Conservation (phyloP, 139 green algal genomes). For the Parachlorella kessleri region DNA sequence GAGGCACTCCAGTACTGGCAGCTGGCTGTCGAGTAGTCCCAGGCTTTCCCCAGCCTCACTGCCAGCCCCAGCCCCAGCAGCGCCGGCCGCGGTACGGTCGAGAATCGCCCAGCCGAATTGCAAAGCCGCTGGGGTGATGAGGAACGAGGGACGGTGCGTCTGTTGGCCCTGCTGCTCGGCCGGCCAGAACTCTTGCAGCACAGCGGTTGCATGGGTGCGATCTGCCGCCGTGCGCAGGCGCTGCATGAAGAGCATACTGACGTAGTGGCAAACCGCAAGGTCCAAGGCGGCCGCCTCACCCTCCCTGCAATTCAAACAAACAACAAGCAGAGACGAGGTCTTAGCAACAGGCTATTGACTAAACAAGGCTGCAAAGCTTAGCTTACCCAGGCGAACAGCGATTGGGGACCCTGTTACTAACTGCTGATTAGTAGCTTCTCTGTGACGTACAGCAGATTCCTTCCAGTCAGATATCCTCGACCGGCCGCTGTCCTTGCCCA, state of each 20-base stretch:
- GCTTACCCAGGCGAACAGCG: too few species aligned
- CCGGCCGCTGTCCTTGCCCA: too few species aligned
- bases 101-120: slow-evolving; percentile 28
- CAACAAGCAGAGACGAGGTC: too few species aligned
- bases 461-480: too few species aligned
- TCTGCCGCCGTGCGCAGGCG: slow-evolving; percentile 80
- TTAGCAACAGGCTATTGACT: too few species aligned
- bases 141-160: slow-evolving; percentile 16
- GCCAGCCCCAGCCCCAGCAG: too few species aligned
- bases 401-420: too few species aligned
- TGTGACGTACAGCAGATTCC: too few species aligned
- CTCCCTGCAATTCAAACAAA: neutral
- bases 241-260: slow-evolving; percentile 78
- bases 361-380: too few species aligned
- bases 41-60: too few species aligned
- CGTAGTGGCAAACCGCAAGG: slow-evolving; percentile 62
- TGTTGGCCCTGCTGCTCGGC: neutral
- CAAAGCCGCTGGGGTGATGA: slow-evolving; percentile 20
- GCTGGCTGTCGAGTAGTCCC: slow-evolving; percentile 64
- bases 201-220: slow-evolving; percentile 43
- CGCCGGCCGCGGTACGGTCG: too few species aligned
- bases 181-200: slow-evolving; percentile 46
- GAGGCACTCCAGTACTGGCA: slow-evolving; percentile 75
- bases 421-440: too few species aligned
- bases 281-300: slow-evolving; percentile 42